These are phyloP conservation scores for Astraeus odoratus DNA, from an alignment of 768 basidiomycete genomes.

Conservation along the genomic window DNA sequence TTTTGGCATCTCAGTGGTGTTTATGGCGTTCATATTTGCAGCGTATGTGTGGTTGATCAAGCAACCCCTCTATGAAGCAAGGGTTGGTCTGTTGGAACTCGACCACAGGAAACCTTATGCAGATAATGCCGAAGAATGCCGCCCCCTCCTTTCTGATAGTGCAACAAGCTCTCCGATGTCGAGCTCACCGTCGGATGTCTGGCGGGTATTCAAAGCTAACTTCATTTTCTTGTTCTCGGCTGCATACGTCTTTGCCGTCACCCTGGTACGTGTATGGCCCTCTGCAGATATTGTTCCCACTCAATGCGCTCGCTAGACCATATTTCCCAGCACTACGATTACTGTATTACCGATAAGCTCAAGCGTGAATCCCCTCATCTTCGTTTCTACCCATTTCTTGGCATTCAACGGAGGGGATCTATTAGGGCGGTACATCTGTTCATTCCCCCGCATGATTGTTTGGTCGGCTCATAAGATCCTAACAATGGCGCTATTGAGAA, in stretches of 20 bases:
- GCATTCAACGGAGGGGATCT: slow-evolving; percentile 72
- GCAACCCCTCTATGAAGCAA: slow-evolving; percentile 51
- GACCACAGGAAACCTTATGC: slow-evolving; percentile 16
- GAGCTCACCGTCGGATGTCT: slow-evolving; percentile 36
- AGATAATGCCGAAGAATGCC: slow-evolving; percentile 28
- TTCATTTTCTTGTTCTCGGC: slow-evolving; percentile 63
- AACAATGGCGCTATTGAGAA: slow-evolving; percentile 57
- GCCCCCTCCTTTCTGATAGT: slow-evolving; percentile 31
- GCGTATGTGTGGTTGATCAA: slow-evolving; percentile 53
- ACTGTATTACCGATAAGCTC: slow-evolving; percentile 64
- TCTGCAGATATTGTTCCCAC: background rate
- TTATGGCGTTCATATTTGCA: slow-evolving; percentile 46
- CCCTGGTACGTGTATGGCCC: slow-evolving; percentile 50
- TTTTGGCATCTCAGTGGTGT: slow-evolving; percentile 63
- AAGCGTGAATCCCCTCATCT: slow-evolving; percentile 70
- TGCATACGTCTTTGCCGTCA: slow-evolving; percentile 70
- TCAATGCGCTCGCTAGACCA: slow-evolving; percentile 46
- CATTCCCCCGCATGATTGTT: slow-evolving; percentile 55
- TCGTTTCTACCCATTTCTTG: slow-evolving; percentile 72
- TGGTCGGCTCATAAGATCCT: slow-evolving; percentile 66
- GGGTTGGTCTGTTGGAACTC: slow-evolving; percentile 43
- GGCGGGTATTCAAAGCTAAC: slow-evolving; percentile 58
- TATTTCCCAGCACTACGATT: slow-evolving; percentile 82
- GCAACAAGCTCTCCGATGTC: slow-evolving; percentile 13
- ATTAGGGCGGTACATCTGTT: slow-evolving; percentile 59